Evolutionary conservation across 306 rosid genomes (phyloP), one percentile per base, ranked within the genome.

Genomic region (Erythrophleum fordii): DNA sequence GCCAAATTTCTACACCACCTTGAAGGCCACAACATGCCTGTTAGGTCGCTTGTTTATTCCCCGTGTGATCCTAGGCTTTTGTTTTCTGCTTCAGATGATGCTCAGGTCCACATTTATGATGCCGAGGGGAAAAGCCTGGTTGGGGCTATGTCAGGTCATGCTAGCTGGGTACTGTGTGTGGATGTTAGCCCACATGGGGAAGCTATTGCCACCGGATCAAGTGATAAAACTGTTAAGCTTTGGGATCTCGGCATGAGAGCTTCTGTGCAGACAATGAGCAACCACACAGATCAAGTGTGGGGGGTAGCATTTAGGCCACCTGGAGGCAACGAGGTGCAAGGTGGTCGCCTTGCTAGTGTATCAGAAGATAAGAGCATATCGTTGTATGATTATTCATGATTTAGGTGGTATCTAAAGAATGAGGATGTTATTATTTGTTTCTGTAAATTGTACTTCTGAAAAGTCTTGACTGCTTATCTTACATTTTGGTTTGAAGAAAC

Each of bases 21-120:
- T 58, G 98, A 91, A 80, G 99, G 99, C 70, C 99, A 93, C 83
- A 88, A 48, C 91, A 95, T 95, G 99, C 94, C 99, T 0, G 99
- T 95, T 70, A 83, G 99, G 42, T 86, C 98, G 12, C 97, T 93
- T 6, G 96, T 89, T 18, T 93, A 86, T 76, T 95, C 99, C 23
- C 98, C 98, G 1, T 80, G 83, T 28, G 97, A 95, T 72, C 90
- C 97, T 41, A 86, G 97, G 69, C 73, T 95, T 18, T 92, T 95
- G 82, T 91, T 91, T 81, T 81, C 98, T 2, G 99, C 90, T 55
- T 95, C 99, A 0, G 99, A 95, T 56, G 99, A 95, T 59, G 87
- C 90, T 13, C 97, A 91, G 53, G 95, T 95, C 26, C 94, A 95
- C 87, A 95, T 95, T 94, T 93, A 95, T 51, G 99, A 95, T 75